phyloP scores from a whole-genome alignment of 176 grass and related monocot genomes.

The Bolboschoenus planiculmis region DNA sequence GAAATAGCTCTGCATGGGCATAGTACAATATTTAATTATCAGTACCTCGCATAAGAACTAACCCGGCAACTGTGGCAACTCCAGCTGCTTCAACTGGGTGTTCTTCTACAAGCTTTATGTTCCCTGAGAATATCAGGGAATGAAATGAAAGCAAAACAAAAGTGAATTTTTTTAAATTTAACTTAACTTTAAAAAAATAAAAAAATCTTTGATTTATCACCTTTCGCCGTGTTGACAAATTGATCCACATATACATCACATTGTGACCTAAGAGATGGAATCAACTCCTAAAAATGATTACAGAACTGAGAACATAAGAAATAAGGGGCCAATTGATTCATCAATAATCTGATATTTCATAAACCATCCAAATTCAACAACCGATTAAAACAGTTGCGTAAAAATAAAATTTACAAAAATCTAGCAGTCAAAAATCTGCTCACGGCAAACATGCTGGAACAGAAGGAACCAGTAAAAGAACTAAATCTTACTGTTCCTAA shows the following conservation, averaged over 20 bases:
- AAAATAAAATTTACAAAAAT: not conserved
- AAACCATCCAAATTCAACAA: not conserved
- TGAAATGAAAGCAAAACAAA: conserved; percentile 19
- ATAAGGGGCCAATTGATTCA: not conserved
- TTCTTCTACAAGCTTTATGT: conserved; percentile 52
- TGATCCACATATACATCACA: conserved; percentile 61
- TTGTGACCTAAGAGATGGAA: conserved; percentile 42
- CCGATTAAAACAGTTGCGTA: not conserved
- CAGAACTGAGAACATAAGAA: not conserved
- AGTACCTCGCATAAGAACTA: conserved; percentile 71
- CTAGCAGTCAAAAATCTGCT: not conserved
- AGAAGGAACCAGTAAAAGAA: not conserved
- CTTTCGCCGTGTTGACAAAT: conserved; percentile 54
- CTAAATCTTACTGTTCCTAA: not conserved
- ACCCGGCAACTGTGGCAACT: conserved; percentile 51
- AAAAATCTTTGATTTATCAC: conserved; percentile 9
- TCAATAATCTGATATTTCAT: not conserved
- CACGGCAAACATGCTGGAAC: not conserved
- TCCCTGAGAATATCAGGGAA: conserved; percentile 36
- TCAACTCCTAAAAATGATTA: conserved; percentile 35
- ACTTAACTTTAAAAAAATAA: not conserved
- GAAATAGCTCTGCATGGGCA: not conserved
- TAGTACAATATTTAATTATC: not conserved
- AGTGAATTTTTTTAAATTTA: not conserved
- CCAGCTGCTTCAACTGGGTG: conserved; percentile 64